Evolutionary conservation across 331 rosid genomes (phyloP).

Genomic region (Quercus phellos): DNA sequence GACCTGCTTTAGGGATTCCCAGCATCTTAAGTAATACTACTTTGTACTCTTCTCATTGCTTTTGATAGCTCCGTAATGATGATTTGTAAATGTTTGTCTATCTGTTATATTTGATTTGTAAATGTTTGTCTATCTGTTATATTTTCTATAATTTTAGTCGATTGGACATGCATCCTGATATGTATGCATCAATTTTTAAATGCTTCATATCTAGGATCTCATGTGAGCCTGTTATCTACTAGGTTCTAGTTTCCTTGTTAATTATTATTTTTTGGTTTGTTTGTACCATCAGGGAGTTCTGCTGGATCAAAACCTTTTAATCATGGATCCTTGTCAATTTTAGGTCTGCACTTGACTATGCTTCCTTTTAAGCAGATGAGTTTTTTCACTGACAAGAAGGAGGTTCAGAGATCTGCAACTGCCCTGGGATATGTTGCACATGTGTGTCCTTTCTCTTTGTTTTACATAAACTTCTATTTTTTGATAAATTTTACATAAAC

Average conservation of each 20-base stretch:
- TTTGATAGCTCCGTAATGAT: neutral
- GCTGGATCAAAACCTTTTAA: conserved; percentile 53
- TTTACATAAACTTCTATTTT: neutral
- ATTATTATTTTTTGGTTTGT: conserved; percentile 10
- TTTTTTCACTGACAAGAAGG: conserved; percentile 88
- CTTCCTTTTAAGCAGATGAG: conserved; percentile 77
- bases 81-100: neutral
- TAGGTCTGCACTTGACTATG: conserved; percentile 79
- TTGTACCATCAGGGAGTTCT: conserved; percentile 48
- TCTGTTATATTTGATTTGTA: neutral
- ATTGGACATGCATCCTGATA: neutral
- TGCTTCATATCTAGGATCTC: neutral
- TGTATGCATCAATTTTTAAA: neutral
- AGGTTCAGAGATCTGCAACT: conserved; percentile 83
- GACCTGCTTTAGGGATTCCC: too few species aligned
- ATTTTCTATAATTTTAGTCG: neutral
- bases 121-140: neutral
- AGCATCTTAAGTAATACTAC: too few species aligned
- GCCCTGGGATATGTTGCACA: conserved; percentile 89
- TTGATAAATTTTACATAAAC: neutral
- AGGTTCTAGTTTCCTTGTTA: conserved; percentile 12
- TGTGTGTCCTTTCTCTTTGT: conserved; percentile 46
- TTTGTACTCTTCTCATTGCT: too few species aligned
- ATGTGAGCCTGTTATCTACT: neutral
- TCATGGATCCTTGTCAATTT: conserved; percentile 79